These are phyloP conservation scores for Kuraishia hungarica DNA, from an alignment of 805 yeast genomes.

Conservation along the genomic window DNA sequence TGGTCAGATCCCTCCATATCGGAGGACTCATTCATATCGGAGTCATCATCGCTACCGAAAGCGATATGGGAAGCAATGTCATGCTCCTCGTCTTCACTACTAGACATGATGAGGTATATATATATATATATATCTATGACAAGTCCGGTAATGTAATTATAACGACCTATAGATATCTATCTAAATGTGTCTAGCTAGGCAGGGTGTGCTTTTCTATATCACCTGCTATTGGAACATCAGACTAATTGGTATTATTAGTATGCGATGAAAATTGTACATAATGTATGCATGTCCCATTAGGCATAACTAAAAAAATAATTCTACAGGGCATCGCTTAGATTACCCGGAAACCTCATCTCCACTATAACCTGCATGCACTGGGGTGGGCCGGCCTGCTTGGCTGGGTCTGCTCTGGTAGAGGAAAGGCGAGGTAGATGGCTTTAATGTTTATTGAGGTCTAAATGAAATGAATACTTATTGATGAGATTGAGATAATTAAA, in stretches of 20 bases:
- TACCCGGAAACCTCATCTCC: slow-evolving; percentile 3
- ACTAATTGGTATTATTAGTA: no score
- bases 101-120: slow-evolving; percentile 8
- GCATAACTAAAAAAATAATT: slow-evolving; percentile 6
- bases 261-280: not conserved
- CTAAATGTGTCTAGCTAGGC: no score
- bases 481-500: no score
- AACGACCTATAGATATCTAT: no score
- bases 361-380: no score
- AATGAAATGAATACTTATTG: no score
- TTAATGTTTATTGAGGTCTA: no score
- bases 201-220: not conserved
- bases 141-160: no score
- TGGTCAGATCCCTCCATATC: slow-evolving; percentile 17
- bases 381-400: no score
- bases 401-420: no score
- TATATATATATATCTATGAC: no score
- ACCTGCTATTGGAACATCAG: not conserved
- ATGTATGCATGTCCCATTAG: not conserved
- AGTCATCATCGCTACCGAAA: slow-evolving; percentile 18
- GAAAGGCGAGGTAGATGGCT: no score
- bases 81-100: slow-evolving; percentile 34
- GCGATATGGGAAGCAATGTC: slow-evolving; percentile 62
- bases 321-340: slow-evolving; percentile 1
- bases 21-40: slow-evolving; percentile 7